Conservation (phyloP, 495 filamentous ascomycete species). For the Cairneyella variabilis region DNA sequence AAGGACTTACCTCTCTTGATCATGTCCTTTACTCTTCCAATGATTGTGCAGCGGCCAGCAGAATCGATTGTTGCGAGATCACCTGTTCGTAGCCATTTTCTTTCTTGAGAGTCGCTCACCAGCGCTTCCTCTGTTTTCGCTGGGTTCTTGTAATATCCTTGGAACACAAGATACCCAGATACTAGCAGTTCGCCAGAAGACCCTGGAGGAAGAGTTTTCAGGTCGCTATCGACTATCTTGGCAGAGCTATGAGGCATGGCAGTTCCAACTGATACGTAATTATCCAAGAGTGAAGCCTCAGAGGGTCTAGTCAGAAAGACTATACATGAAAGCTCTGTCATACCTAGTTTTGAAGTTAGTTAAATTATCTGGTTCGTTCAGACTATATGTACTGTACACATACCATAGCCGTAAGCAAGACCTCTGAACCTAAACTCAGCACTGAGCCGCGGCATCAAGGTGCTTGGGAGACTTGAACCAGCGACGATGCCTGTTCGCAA, state of each 20-base stretch:
- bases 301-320: background rate
- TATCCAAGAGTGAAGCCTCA: background rate
- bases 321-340: too few species aligned
- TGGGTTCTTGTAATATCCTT: slow-evolving; percentile 70
- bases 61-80: slow-evolving; percentile 65
- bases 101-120: slow-evolving; percentile 50
- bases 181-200: slow-evolving; percentile 60
- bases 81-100: slow-evolving; percentile 64
- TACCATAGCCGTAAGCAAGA: background rate
- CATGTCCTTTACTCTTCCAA: slow-evolving; percentile 60
- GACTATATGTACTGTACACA: background rate
- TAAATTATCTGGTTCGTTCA: background rate
- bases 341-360: too few species aligned
- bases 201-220: background rate
- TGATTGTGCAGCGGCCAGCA: slow-evolving; percentile 59
- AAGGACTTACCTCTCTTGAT: slow-evolving; percentile 59
- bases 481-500: too few species aligned
- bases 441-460: background rate
- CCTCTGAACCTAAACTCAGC: background rate
- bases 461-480: too few species aligned
- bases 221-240: background rate
- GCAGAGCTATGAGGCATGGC: background rate
- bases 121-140: slow-evolving; percentile 63
- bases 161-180: slow-evolving; percentile 62
- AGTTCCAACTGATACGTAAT: background rate